Conservation (phyloP, 495 filamentous ascomycete genomes). For the Haplographium delicatum region DNA sequence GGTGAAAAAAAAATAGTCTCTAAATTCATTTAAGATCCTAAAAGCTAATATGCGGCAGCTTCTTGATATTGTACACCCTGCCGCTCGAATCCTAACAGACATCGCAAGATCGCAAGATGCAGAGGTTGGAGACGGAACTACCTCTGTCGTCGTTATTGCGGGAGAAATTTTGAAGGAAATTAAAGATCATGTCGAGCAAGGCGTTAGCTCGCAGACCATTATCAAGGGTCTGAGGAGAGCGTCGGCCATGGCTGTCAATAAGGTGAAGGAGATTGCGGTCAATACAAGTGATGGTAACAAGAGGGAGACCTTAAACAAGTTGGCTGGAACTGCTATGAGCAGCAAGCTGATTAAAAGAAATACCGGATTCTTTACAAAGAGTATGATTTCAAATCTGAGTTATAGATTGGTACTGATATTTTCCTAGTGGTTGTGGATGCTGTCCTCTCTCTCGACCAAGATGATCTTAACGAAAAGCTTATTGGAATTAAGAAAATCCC, state of each 20-base stretch:
- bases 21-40: not conserved
- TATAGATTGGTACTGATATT: constrained; percentile 14
- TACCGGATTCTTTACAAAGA: constrained; percentile 94
- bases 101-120: constrained; percentile 98
- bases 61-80: constrained; percentile 96
- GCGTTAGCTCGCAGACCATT: constrained; percentile 94
- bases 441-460: constrained; percentile 93
- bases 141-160: constrained; percentile 91
- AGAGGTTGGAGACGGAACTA: constrained; percentile 96
- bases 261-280: constrained; percentile 95
- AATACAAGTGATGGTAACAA: constrained; percentile 80
- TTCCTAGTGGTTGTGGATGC: constrained; percentile 90
- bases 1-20: constrained; percentile 41
- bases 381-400: constrained; percentile 43
- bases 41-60: constrained; percentile 51
- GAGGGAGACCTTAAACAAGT: constrained; percentile 80
- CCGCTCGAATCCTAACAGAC: constrained; percentile 95
- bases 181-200: constrained; percentile 90
- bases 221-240: constrained; percentile 93
- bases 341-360: constrained; percentile 99
- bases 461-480: constrained; percentile 94
- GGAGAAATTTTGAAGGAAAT: constrained; percentile 96
- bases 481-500: constrained; percentile 98
- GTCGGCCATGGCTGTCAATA: constrained; percentile 90
- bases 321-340: constrained; percentile 98